These are phyloP conservation scores for Remersonia thermophila DNA, from an alignment of 2,329 filamentous ascomycete genomes.

Conservation along the genomic window DNA sequence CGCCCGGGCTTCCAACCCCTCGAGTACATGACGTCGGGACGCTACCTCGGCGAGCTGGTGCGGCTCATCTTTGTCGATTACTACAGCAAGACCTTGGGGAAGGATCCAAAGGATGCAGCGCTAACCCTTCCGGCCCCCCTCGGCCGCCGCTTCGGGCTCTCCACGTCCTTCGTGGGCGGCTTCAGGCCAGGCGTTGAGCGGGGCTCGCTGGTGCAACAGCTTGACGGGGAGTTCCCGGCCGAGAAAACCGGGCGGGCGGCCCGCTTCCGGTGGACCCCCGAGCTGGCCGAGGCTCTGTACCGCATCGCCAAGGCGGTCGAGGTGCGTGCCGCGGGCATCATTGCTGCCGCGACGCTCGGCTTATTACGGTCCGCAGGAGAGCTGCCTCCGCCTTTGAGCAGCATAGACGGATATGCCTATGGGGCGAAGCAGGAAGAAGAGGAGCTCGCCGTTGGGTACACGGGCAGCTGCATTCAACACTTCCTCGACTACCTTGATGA, in stretches of 20 bases:
- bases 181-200: no score
- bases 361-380: conserved; percentile 58
- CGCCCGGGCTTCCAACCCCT: conserved; percentile 67
- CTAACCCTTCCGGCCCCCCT: conserved; percentile 41
- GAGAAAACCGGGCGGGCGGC: neutral
- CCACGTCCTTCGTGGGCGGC: conserved; percentile 64
- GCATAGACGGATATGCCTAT: conserved; percentile 12
- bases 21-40: conserved; percentile 72
- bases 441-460: conserved; percentile 66
- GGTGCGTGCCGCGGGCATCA: conserved; percentile 57
- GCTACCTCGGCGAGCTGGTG: conserved; percentile 66
- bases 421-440: conserved; percentile 12
- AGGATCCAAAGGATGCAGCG: conserved; percentile 25
- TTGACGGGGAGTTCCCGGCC: conserved; percentile 41
- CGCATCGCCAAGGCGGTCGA: conserved; percentile 60
- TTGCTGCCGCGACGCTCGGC: conserved; percentile 60
- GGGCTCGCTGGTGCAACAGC: conserved; percentile 33
- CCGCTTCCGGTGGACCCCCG: conserved; percentile 48
- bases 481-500: conserved; percentile 28
- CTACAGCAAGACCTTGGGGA: conserved; percentile 26
- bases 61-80: conserved; percentile 59
- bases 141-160: conserved; percentile 47
- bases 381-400: conserved; percentile 28
- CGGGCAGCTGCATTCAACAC: conserved; percentile 63
- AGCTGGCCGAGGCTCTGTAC: conserved; percentile 47